Base-by-base conservation (phyloP, 441 rosid genomes). In the Adansonia grandidieri region DNA sequence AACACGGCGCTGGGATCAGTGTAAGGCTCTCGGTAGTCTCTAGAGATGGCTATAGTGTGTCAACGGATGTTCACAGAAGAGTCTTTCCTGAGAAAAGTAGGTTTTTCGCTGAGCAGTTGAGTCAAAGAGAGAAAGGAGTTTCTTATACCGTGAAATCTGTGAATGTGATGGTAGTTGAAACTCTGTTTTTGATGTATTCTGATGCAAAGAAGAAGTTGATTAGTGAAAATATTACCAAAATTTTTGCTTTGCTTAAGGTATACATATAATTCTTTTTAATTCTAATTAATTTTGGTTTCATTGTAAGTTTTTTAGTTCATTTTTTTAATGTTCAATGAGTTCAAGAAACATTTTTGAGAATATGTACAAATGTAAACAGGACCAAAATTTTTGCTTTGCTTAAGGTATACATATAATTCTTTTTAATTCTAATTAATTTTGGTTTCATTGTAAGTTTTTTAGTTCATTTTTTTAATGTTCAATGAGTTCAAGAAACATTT, bases 141-240 rank as follows among this genome's bases (percentile, higher is more conserved):
- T 84, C 89, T 83, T 97, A 91, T 70, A 83, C 91, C 40, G 95
- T 93, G 79, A 96, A 93, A 93, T 96, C n/a, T 90, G 97, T 54
- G 98, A 96, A 80, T 91, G 95, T 78, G 98, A 92, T 83, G 97
- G 93, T 79, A 88, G 91, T 96, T 51, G 98, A 96, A 89, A 84
- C 92, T 68, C 87, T 96, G 63, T 91, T 89, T 74, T 85, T 96
- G 91, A 93, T 93, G 98, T 96, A 93, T 81, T 86, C 78, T 51
- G 94, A 91, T 80, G 97, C 91, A 81, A 96, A 82, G 85, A 91
- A 80, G 91, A 88, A 84, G 71, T 72, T 96, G 88, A 84, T 87
- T 19, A 94, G 98, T 76, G 93, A 90, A 80, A 84, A 82, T 72
- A 91, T 96, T 53, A 76, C 82, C 82, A 92, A 88, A 79, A 86